Evolutionary conservation across 2,329 filamentous ascomycete genomes (phyloP), one percentile per base, ranked within the genome.

Genomic region (Aspergillus fumigatus): DNA sequence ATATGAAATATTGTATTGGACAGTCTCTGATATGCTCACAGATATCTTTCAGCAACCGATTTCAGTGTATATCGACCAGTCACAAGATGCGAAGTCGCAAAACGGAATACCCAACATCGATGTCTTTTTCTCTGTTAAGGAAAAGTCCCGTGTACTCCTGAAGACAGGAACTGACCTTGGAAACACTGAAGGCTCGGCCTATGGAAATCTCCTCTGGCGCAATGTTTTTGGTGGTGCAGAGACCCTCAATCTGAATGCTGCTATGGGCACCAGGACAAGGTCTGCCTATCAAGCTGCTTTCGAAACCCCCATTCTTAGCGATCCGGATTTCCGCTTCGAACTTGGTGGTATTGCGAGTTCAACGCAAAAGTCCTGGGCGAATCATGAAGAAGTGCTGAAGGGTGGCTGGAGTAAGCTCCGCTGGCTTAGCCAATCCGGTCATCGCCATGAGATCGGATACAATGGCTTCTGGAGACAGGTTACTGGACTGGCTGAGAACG

Each of bases 181-280:
- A 60, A 96, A 95, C 69, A 87, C 90, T 23, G 94, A 99, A 75
- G 94, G 93, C 38, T 96, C 92, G 7, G 93, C 92, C 3, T 97
- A 96, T 70, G 88, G 90, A 63, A 93, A 94, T 64, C 82, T 92
- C 48, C 82, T 93, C 52, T 87, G 92, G 80, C 87, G 94, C 64
- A 99, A 99, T 75, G 83, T 99, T 58, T 90, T 99, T 71, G 94
- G 94, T 52, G 94, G 94, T 41, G 94, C 92, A 25, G 94, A 99
- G 78, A 89, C 88, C 55, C 77, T 99, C 60, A 90, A 90, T 52
- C 79, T 96, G 58, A 93, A 96, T 67, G 92, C 90, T 50, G 92
- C 91, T 32, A 79, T 92, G 25, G 94, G 94, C 56, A 97, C 93
- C 6, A 84, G 94, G 48, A 97, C 94, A 27, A 83, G 92, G 50